Conservation (phyloP, 352 stramenopile genomes). For the Albugo candida region DNA sequence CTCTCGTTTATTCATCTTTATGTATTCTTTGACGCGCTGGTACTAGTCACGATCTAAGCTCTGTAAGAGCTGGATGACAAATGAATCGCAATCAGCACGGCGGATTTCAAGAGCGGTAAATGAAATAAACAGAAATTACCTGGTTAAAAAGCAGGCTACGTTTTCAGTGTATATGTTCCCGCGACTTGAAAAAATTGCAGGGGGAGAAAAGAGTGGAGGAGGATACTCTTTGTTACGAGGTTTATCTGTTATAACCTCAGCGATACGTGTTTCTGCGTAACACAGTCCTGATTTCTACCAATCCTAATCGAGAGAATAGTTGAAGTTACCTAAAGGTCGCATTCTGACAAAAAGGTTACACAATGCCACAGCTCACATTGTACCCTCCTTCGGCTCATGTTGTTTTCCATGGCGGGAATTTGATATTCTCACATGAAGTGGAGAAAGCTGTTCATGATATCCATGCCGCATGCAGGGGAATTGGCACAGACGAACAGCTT, state of each 20-base stretch:
- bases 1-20: constrained; percentile 60
- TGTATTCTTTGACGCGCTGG: too few species aligned
- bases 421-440: constrained; percentile 26
- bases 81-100: too few species aligned
- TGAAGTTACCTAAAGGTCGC: not conserved
- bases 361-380: constrained; percentile 12
- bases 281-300: constrained; percentile 13
- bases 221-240: not conserved
- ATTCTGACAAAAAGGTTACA: not conserved
- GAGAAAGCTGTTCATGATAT: constrained; percentile 53
- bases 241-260: constrained; percentile 7
- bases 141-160: too few species aligned
- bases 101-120: too few species aligned
- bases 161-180: too few species aligned
- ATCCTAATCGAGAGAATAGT: too few species aligned
- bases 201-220: too few species aligned
- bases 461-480: constrained; percentile 31
- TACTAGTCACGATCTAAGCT: too few species aligned
- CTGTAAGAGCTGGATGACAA: too few species aligned
- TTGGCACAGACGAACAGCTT: constrained; percentile 57
- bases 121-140: too few species aligned
- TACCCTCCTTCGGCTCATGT: constrained; percentile 40
- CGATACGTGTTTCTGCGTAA: not conserved
- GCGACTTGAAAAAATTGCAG: too few species aligned
- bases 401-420: constrained; percentile 21